Evolutionary conservation across 116 monocot species (phyloP).

Genomic region (Cymodocea nodosa): DNA sequence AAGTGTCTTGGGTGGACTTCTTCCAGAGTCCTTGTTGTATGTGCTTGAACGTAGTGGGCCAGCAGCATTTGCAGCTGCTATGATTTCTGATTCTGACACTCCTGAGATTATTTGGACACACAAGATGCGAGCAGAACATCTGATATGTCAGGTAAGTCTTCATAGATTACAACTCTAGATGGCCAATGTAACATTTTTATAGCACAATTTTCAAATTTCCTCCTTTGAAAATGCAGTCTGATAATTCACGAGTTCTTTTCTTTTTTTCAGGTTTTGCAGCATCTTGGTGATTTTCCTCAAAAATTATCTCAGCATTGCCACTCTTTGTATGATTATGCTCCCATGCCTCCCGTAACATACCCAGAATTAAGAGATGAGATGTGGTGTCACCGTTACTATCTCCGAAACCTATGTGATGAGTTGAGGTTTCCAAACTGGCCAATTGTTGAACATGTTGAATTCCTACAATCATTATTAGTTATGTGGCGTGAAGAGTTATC

Average conservation of each 20-base stretch:
- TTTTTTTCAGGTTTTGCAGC: constrained; percentile 77
- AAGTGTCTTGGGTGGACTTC: constrained; percentile 94
- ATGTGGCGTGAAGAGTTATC: constrained; percentile 99
- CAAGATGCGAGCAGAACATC: constrained; percentile 98
- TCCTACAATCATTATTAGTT: constrained; percentile 84
- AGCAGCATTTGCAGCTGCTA: constrained; percentile 89
- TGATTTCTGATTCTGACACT: constrained; percentile 99
- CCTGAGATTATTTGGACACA: constrained; percentile 99
- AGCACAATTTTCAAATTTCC: background rate
- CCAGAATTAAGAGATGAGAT: constrained; percentile 97
- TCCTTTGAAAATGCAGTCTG: background rate
- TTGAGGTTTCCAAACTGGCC: constrained; percentile 98
- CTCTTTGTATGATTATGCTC: constrained; percentile 97
- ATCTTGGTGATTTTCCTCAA: constrained; percentile 99
- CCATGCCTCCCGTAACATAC: constrained; percentile 99
- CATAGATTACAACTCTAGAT: background rate
- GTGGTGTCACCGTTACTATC: constrained; percentile 99
- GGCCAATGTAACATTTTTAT: background rate
- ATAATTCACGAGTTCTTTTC: constrained; percentile 2
- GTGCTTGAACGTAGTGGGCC: constrained; percentile 94
- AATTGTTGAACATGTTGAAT: constrained; percentile 98
- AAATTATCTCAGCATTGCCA: constrained; percentile 97
- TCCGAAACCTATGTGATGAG: constrained; percentile 95
- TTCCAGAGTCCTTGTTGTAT: constrained; percentile 95
- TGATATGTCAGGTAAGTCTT: constrained; percentile 72